phyloP scores from a whole-genome alignment of 805 yeast species.

The Teunomyces cretensis region DNA sequence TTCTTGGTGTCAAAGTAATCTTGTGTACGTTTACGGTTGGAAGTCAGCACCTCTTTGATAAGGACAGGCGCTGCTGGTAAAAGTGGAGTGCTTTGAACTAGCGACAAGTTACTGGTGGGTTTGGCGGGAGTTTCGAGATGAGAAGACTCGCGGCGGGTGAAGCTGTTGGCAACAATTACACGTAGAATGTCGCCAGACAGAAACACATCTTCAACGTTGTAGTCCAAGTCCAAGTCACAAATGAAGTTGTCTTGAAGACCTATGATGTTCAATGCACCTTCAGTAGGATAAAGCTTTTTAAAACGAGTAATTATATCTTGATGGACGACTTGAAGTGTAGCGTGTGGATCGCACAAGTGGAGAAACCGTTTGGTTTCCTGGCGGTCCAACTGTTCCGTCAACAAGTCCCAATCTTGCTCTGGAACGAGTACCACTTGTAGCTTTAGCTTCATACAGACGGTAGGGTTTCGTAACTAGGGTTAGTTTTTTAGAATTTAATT shows the following conservation, averaged over 20 bases:
- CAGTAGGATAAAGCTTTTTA: slow-evolving; percentile 63
- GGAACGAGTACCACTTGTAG: slow-evolving; percentile 38
- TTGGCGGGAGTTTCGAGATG: background rate
- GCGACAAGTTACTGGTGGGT: background rate
- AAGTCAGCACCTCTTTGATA: slow-evolving; percentile 8
- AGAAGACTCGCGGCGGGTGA: slow-evolving; percentile 9
- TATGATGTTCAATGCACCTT: slow-evolving; percentile 52
- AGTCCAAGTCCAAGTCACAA: slow-evolving; percentile 82
- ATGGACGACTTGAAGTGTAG: slow-evolving; percentile 49
- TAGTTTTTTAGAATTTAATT: background rate
- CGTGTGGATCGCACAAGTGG: slow-evolving; percentile 54
- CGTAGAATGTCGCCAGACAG: slow-evolving; percentile 33
- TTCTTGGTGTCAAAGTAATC: slow-evolving; percentile 25
- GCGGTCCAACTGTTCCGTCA: slow-evolving; percentile 21
- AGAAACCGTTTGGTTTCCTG: slow-evolving; percentile 48
- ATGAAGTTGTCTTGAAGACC: slow-evolving; percentile 64
- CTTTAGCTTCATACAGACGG: slow-evolving; percentile 20
- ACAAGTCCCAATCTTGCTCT: slow-evolving; percentile 16
- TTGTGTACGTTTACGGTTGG: slow-evolving; percentile 18
- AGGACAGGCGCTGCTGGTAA: slow-evolving; percentile 24
- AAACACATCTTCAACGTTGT: slow-evolving; percentile 62
- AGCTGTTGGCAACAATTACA: slow-evolving; percentile 30
- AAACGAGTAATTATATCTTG: slow-evolving; percentile 57
- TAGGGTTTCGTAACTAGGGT: background rate
- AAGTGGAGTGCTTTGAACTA: slow-evolving; percentile 10